Percentiles rank a stretch among this genome's conserved stretches.
Conservation (phyloP, 2,329 filamentous ascomycete genomes). For the Septoria linicola region DNA sequence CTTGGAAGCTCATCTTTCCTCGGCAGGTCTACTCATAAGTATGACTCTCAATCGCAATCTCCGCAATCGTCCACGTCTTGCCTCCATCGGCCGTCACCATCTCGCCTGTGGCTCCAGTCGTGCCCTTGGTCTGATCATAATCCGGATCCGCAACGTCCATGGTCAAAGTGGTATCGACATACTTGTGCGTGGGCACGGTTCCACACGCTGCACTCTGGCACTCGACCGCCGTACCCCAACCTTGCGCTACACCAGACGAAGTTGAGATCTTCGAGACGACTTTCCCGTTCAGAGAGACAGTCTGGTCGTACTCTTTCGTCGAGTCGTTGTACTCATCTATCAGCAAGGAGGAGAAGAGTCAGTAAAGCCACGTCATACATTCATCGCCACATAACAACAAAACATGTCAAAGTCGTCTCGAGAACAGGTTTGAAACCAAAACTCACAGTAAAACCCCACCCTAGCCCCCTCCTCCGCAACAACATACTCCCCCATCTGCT, state of each 20-base stretch:
- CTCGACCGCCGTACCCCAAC: slow-evolving; percentile 20
- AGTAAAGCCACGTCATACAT: no score
- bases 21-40: slow-evolving; percentile 15
- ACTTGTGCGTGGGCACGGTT: slow-evolving; percentile 44
- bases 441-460: slow-evolving; percentile 45
- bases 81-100: slow-evolving; percentile 45
- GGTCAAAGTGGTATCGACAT: slow-evolving; percentile 44
- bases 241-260: slow-evolving; percentile 8
- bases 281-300: slow-evolving; percentile 31
- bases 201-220: slow-evolving; percentile 41
- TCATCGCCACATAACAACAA: no score
- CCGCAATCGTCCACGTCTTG: slow-evolving; percentile 46
- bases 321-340: slow-evolving; percentile 43
- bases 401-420: no score
- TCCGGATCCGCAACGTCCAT: slow-evolving; percentile 39
- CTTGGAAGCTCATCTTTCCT: no score
- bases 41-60: slow-evolving; percentile 36
- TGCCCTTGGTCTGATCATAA: slow-evolving; percentile 44
- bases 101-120: slow-evolving; percentile 42
- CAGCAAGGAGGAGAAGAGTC: no score
- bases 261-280: slow-evolving; percentile 14
- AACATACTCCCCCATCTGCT: slow-evolving; percentile 21
- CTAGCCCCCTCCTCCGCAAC: slow-evolving; percentile 31
- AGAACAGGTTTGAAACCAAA: not conserved
- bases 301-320: slow-evolving; percentile 42